Conservation (phyloP, 352 stramenopile species). For the Pythium apleroticum region DNA sequence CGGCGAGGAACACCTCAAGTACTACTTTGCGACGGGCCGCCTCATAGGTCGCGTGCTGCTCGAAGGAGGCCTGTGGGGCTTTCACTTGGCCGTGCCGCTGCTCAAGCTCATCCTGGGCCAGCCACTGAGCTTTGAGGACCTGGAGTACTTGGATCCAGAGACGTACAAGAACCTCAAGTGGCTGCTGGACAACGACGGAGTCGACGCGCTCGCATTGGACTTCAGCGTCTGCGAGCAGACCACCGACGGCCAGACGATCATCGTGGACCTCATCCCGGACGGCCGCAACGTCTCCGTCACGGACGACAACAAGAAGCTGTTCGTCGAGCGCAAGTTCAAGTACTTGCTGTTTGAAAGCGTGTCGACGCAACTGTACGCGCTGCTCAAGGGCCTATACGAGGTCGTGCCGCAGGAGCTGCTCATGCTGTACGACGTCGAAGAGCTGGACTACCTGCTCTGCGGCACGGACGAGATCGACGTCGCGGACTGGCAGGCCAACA, state of each 20-base stretch:
- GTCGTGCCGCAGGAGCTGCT: conserved; percentile 93
- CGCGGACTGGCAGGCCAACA: conserved; percentile 93
- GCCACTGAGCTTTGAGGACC: conserved; percentile 92
- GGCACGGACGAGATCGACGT: conserved; percentile 95
- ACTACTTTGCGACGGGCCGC: conserved; percentile 59
- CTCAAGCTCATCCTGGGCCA: conserved; percentile 98
- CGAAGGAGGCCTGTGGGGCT: conserved; percentile 91
- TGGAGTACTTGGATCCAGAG: conserved; percentile 76
- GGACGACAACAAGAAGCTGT: conserved; percentile 93
- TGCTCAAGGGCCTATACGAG: conserved; percentile 94
- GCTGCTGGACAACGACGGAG: conserved; percentile 51
- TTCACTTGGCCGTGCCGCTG: conserved; percentile 93
- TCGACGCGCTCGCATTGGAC: conserved; percentile 54
- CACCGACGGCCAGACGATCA: conserved; percentile 16
- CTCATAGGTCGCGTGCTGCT: conserved; percentile 61
- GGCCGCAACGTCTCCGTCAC: conserved; percentile 79
- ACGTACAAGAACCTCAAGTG: conserved; percentile 54
- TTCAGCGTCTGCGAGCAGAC: conserved; percentile 38
- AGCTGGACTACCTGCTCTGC: conserved; percentile 96
- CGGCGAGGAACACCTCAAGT: conserved; percentile 60
- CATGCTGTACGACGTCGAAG: conserved; percentile 95
- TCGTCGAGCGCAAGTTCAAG: conserved; percentile 80
- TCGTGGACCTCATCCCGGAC: conserved; percentile 39
- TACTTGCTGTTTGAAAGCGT: conserved; percentile 55
- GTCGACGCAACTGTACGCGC: conserved; percentile 47